Percentiles rank a stretch among this genome's conserved stretches.
Conservation (phyloP, 345 rosid species). For the Bretschneidera sinensis region DNA sequence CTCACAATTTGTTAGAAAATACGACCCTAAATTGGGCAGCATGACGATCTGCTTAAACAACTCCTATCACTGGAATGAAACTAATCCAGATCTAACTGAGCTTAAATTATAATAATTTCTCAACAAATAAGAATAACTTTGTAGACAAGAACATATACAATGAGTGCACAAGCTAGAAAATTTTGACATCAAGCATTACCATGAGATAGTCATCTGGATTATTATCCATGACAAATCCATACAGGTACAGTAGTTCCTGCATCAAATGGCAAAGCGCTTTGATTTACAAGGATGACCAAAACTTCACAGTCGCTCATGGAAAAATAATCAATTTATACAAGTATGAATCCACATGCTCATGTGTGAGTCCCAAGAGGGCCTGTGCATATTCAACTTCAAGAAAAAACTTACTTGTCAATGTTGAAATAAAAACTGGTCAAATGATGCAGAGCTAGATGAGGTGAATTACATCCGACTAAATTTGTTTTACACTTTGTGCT, state of each 20-base stretch:
- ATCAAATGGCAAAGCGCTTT: slow-evolving; percentile 6
- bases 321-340: no score
- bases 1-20: background rate
- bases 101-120: background rate
- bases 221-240: slow-evolving; percentile 78
- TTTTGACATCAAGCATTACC: slow-evolving; percentile 36
- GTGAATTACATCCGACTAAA: no score
- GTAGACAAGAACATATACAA: slow-evolving; percentile 1
- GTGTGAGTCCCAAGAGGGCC: no score
- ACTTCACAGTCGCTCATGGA: slow-evolving; percentile 1
- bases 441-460: no score
- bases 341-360: no score
- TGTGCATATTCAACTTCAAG: no score
- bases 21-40: background rate
- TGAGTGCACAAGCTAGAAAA: slow-evolving; percentile 7
- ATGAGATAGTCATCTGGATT: slow-evolving; percentile 92
- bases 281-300: background rate
- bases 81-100: background rate
- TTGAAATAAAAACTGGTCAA: no score
- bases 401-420: no score
- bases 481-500: no score
- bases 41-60: background rate
- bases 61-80: background rate
- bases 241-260: slow-evolving; percentile 92
- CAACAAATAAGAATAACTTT: background rate